Base-by-base conservation (phyloP, 768 basidiomycete species). In the Lactarius tabidus region DNA sequence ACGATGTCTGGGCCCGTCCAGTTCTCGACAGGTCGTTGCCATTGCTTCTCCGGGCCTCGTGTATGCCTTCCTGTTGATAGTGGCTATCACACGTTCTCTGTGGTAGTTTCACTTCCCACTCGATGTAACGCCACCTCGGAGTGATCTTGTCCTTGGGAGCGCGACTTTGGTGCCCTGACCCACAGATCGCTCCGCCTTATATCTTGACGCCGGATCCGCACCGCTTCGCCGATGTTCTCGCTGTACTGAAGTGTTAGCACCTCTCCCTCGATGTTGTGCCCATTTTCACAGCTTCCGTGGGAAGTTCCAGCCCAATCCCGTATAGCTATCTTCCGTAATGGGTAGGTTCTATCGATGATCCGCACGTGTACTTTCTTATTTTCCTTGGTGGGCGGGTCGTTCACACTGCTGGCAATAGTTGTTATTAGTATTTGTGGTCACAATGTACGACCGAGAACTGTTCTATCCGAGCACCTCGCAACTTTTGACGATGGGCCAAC, bases 11-110 rank as follows among this genome's bases (percentile, higher is more conserved):
- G 60, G 39, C 56, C 48, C 31, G 60, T 55, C 55, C 51, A 62
- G 43, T 36, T 51, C 58, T 36, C 17, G 26, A 29, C 43, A 26
- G 10, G n/a, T 45, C 59, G 43, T 33, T 26, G 33, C n/a, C 28
- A 31, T 55, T 35, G 23, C 17, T 60, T 38, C 26, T 31, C 18
- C 36, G 4, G 45, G 38, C 65, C 65, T 66, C 65, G 60, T 66
- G 65, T 43, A 20, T 15, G 48, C 48, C 48, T 51, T 51, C 48
- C 26, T 51, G 48, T 26, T 17, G 23, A 48, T 48, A 17, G 20
- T 43, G 59, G 35, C 59, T 54, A 65, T 60, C 59, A 65, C 64
- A 60, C 54, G 64, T 65, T 60, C 43, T 36, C 36, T 65, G 64
- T 18, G 29, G 60, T 20, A 43, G 52, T 52, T 28, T 36, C 45